A percentile compares a stretch with the other conserved stretches of the same genome.
These are phyloP conservation scores for Pestalotiopsis sp. DNA, from an alignment of 2,329 filamentous ascomycete genomes.

Conservation along the genomic window DNA sequence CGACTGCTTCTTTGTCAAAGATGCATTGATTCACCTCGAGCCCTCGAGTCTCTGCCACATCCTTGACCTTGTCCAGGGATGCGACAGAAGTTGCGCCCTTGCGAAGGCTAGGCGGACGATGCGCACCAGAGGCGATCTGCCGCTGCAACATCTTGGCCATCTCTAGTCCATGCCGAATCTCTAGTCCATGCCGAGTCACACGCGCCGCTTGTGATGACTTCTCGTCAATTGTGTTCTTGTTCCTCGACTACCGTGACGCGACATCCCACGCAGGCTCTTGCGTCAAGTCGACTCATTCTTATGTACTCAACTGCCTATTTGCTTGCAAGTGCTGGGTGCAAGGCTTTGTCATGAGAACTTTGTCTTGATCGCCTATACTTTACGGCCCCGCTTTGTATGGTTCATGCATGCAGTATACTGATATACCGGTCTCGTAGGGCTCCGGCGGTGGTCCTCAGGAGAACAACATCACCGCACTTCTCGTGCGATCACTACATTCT, in stretches of 20 bases:
- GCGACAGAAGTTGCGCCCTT: background rate
- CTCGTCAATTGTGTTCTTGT: too few species aligned
- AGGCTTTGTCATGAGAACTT: background rate
- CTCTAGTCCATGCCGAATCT: too few species aligned
- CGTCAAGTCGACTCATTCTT: too few species aligned
- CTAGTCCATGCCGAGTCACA: too few species aligned
- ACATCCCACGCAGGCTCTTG: too few species aligned
- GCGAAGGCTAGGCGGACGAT: background rate
- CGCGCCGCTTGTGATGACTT: too few species aligned
- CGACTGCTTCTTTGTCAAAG: background rate
- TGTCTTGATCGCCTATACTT: background rate
- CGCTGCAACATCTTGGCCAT: too few species aligned
- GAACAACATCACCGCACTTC: constrained; percentile 84
- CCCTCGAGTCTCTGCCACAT: background rate
- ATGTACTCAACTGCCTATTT: too few species aligned
- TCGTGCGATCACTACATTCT: constrained; percentile 79
- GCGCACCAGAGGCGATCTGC: too few species aligned
- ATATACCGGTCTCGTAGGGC: constrained; percentile 57
- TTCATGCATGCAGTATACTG: background rate
- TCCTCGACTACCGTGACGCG: too few species aligned
- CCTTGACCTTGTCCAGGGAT: background rate
- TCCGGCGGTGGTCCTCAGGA: constrained; percentile 88
- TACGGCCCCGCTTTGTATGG: background rate
- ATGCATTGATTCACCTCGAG: background rate
- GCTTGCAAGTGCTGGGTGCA: background rate